Conservation (phyloP, 768 basidiomycete species). For the Tylopilus sp. region DNA sequence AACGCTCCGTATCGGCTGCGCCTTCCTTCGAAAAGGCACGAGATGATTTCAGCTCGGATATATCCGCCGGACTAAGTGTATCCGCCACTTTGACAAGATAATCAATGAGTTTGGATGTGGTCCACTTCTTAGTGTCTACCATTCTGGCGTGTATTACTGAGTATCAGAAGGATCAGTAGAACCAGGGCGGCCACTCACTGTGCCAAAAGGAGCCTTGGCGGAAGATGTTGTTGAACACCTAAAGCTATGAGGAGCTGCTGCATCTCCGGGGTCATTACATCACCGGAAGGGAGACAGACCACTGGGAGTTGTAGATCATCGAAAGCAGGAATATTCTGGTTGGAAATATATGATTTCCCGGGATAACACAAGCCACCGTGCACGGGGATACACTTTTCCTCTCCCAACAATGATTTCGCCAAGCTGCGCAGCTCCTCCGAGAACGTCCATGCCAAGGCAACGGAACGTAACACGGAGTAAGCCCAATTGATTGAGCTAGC, state of each 20-base stretch:
- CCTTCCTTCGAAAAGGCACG: constrained; percentile 52
- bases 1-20: neutral
- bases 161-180: neutral
- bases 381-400: neutral
- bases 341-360: constrained; percentile 62
- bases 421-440: constrained; percentile 24
- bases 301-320: neutral
- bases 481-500: neutral
- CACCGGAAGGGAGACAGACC: neutral
- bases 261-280: neutral
- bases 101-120: neutral
- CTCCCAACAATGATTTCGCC: neutral
- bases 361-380: neutral
- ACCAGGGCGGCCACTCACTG: neutral
- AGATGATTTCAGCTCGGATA: neutral
- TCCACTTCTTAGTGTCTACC: constrained; percentile 3
- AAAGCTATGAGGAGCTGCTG: neutral
- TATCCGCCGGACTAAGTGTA: neutral
- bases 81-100: constrained; percentile 3
- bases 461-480: constrained; percentile 49
- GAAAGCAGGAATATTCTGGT: constrained; percentile 44
- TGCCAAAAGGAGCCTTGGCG: neutral
- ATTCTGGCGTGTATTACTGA: neutral
- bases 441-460: constrained; percentile 46
- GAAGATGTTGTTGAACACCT: neutral